Conservation (phyloP, 108 stramenopile genomes). For the Cylindrotheca closterium region DNA sequence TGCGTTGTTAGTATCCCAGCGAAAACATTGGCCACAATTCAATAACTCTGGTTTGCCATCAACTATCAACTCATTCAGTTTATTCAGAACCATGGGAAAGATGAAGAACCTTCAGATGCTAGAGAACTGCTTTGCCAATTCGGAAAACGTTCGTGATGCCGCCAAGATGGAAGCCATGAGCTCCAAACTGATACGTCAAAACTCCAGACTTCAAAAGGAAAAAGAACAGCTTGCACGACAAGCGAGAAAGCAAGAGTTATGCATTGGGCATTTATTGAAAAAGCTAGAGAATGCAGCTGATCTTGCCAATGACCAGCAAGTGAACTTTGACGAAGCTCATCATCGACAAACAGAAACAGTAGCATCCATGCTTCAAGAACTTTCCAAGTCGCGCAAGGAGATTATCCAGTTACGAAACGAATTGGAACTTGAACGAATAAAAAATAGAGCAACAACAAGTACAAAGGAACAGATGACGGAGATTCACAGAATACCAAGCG, state of each 20-base stretch:
- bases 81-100: not conserved
- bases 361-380: not conserved
- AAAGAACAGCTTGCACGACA: not conserved
- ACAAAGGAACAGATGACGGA: not conserved
- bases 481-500: no score
- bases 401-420: not conserved
- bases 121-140: not conserved
- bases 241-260: not conserved
- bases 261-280: not conserved
- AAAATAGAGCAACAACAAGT: not conserved
- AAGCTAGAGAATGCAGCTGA: not conserved
- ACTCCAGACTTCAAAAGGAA: not conserved
- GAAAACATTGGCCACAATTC: no score
- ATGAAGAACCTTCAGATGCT: not conserved
- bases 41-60: no score
- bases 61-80: no score
- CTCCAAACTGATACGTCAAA: not conserved
- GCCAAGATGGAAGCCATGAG: not conserved
- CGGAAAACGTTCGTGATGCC: not conserved
- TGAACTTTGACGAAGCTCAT: not conserved
- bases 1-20: no score
- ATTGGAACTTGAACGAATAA: not conserved
- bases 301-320: not conserved
- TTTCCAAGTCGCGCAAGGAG: not conserved
- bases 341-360: conserved; percentile 1